Conservation (phyloP, 495 filamentous ascomycete genomes). For the Letharia lupina region DNA sequence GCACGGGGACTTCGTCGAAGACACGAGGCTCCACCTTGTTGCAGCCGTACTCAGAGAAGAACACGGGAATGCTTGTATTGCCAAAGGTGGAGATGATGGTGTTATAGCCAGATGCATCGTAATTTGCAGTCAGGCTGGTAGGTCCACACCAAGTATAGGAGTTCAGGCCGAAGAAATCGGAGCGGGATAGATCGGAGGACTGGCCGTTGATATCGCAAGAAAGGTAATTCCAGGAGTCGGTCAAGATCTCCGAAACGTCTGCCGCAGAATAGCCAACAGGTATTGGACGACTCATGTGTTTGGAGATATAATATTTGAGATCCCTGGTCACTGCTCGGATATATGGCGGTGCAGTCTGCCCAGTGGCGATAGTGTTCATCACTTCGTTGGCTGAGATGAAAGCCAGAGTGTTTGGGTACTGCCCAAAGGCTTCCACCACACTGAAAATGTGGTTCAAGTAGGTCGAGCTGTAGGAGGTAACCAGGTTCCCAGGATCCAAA, state of each 20-base stretch:
- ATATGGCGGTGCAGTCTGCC: conserved; percentile 51
- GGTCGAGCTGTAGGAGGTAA: conserved; percentile 56
- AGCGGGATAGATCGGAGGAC: conserved; percentile 52
- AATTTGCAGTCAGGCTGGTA: conserved; percentile 45
- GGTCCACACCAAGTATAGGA: conserved; percentile 88
- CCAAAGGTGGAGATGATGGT: conserved; percentile 60
- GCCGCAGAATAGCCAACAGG: conserved; percentile 94
- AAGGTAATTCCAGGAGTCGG: conserved; percentile 76
- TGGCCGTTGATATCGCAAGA: conserved; percentile 66
- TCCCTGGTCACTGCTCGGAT: conserved; percentile 68
- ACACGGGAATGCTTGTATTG: conserved; percentile 70
- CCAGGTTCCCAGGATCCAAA: conserved; percentile 60
- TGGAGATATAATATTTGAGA: conserved; percentile 78
- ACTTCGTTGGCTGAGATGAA: conserved; percentile 89
- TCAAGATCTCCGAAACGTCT: conserved; percentile 70
- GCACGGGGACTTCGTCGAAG: conserved; percentile 71
- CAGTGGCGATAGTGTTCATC: conserved; percentile 19
- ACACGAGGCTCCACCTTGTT: conserved; percentile 69
- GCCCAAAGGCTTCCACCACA: conserved; percentile 89
- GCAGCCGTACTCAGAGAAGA: conserved; percentile 97
- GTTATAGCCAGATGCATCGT: conserved; percentile 62
- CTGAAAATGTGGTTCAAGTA: conserved; percentile 83
- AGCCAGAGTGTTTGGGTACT: conserved; percentile 80
- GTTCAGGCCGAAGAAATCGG: conserved; percentile 90
- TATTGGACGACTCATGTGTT: conserved; percentile 57